Percentiles rank a stretch among this genome's conserved stretches.
phyloP scores from a whole-genome alignment of 2,329 filamentous ascomycete genomes.

The Aspergillus pseudoviridinutans region DNA sequence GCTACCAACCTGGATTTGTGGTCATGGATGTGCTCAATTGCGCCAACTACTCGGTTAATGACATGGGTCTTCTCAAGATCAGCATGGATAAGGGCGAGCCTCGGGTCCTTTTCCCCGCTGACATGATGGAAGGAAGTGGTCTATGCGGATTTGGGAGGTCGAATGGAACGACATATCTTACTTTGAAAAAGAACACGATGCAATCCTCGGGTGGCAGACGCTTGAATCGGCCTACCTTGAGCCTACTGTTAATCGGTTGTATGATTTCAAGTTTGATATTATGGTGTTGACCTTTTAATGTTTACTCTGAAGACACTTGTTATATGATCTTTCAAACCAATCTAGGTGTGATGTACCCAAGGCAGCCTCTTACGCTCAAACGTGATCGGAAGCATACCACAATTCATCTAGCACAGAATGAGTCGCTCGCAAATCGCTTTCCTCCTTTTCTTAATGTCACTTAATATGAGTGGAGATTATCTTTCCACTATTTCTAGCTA shows the following conservation, averaged over 20 bases:
- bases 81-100: conserved; percentile 30
- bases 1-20: conserved; percentile 19
- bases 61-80: conserved; percentile 20
- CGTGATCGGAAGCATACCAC: too few relatives aligned
- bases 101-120: conserved; percentile 25
- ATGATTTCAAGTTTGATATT: not conserved
- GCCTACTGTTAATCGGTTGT: not conserved
- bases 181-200: not conserved
- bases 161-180: conserved; percentile 3
- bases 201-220: not conserved
- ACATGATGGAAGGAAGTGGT: conserved; percentile 28
- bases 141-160: conserved; percentile 22
- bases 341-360: not conserved
- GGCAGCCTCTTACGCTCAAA: not conserved
- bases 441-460: not conserved
- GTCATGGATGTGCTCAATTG: conserved; percentile 29
- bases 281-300: not conserved
- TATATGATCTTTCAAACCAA: not conserved
- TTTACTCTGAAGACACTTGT: not conserved
- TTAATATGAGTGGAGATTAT: not conserved
- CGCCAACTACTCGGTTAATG: conserved; percentile 22
- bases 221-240: not conserved
- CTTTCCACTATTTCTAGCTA: not conserved
- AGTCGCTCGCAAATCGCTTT: not conserved
- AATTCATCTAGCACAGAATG: not conserved